Evolutionary conservation across 1,284 basidiomycete genomes (phyloP).

Genomic region (Sporisorium graminicola): DNA sequence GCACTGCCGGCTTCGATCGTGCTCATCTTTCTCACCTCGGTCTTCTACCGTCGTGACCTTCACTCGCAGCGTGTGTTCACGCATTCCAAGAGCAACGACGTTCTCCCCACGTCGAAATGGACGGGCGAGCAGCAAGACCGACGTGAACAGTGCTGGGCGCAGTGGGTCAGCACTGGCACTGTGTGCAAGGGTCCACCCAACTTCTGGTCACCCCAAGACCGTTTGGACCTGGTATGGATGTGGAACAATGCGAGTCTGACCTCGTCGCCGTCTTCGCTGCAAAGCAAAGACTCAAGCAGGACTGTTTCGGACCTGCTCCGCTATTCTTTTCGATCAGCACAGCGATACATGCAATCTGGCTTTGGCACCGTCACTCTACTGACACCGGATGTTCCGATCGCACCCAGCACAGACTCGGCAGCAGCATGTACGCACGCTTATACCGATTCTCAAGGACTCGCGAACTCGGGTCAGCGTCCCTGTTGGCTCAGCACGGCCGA

Average conservation of each 20-base stretch:
- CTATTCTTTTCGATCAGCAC: constrained; percentile 44
- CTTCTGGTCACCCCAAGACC: constrained; percentile 14
- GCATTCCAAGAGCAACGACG: not conserved
- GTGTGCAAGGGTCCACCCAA: constrained; percentile 13
- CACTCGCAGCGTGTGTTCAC: not conserved
- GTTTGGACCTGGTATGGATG: constrained; percentile 27
- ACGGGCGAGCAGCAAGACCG: not conserved
- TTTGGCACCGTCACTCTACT: constrained; percentile 32
- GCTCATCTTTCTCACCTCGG: constrained; percentile 20
- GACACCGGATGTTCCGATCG: constrained; percentile 29
- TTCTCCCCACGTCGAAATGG: not conserved
- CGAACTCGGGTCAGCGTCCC: constrained; percentile 24
- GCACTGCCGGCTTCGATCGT: constrained; percentile 17
- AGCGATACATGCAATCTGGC: constrained; percentile 23
- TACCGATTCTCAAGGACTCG: not conserved
- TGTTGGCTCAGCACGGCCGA: constrained; percentile 26
- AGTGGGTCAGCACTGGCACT: constrained; percentile 30
- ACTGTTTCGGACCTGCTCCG: constrained; percentile 24
- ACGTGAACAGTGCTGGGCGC: constrained; percentile 18
- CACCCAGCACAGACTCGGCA: not conserved
- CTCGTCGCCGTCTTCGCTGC: not conserved
- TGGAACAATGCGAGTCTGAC: constrained; percentile 25
- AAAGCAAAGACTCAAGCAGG: not conserved
- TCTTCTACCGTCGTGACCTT: constrained; percentile 5
- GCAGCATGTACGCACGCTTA: constrained; percentile 15